phyloP scores from a whole-genome alignment of 441 rosid genomes.

The Dalechampia spathulata region DNA sequence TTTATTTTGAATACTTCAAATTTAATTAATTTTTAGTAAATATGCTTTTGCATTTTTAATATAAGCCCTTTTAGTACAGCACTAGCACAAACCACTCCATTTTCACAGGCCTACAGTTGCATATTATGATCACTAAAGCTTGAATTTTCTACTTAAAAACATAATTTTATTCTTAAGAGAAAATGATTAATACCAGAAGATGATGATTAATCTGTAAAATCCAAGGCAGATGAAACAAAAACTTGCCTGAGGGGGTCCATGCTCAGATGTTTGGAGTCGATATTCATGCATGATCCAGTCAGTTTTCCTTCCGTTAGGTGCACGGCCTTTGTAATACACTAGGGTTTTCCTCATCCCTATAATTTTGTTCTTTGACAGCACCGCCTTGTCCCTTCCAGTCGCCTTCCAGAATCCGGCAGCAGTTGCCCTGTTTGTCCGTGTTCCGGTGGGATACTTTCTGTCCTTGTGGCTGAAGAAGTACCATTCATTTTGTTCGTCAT shows the following conservation, averaged over 20 bases:
- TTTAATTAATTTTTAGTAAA: no score
- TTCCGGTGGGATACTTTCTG: constrained; percentile 56
- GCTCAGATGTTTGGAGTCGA: constrained; percentile 57
- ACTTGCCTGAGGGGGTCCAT: constrained; percentile 66
- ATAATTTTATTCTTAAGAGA: no score
- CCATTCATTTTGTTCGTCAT: constrained; percentile 58
- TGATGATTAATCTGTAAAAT: no score
- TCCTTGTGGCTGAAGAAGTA: constrained; percentile 55
- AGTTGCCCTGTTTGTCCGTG: constrained; percentile 51
- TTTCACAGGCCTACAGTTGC: no score
- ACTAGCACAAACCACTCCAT: no score
- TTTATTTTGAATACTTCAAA: no score
- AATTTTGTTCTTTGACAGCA: constrained; percentile 30
- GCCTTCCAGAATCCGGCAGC: constrained; percentile 58
- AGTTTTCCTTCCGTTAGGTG: constrained; percentile 51
- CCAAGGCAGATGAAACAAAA: no score
- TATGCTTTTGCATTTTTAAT: no score
- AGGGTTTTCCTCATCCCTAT: constrained; percentile 65
- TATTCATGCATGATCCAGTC: constrained; percentile 73
- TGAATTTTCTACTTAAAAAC: no score
- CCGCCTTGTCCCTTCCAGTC: constrained; percentile 43
- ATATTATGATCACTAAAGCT: no score
- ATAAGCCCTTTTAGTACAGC: no score
- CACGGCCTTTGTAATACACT: constrained; percentile 60
- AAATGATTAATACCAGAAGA: no score